Evolutionary conservation across 805 yeast species (phyloP), one percentile per base, ranked within the genome.

Genomic region (Candida methanosorbosa): DNA sequence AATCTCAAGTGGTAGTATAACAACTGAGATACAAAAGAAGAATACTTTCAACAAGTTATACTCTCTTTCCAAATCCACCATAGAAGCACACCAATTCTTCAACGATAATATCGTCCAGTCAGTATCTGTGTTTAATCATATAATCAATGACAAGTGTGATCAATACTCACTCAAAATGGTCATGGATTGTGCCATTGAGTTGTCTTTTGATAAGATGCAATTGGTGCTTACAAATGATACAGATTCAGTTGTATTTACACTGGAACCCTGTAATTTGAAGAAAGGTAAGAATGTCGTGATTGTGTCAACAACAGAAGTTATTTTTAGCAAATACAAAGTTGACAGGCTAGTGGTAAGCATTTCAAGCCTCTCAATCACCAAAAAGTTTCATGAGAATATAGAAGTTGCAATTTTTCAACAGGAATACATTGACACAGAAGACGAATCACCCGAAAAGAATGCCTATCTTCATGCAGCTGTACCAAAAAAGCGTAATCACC

Each of bases 61-160:
- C 7, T 30, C 38, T 4, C 21, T 30, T 2, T 30, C 33, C 4
- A 24, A 24, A 24, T n/a, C 11, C 6, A 9, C 15, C 11, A n/a
- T 8, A n/a, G 27, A 9, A 8, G 15, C 27, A 12, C 15, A 8
- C 12, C 15, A 24, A 24, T 24, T 24, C 27, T 11, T 8, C 14
- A 11, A 12, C 23, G 11, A 21, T 11, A 9, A 21, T 21, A 9
- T 21, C 23, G 8, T 21, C 11, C 8, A 21, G 11, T 9, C 8
- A 19, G 19, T 1, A 45, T 64, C 5, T 35, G 47, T 1, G 40
- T 73, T 3, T 38, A 41, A 4, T 70, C 74, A 0, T 34, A 50
- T 75, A 11, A 43, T 50, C 5, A 59, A 62, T 17, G 52, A 45
- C 12, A 45, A 46, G 5, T 54, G 36, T 18, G 72, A 72, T 43